Conservation (phyloP, 2,329 filamentous ascomycete genomes). For the Ceratocystis harringtonii region DNA sequence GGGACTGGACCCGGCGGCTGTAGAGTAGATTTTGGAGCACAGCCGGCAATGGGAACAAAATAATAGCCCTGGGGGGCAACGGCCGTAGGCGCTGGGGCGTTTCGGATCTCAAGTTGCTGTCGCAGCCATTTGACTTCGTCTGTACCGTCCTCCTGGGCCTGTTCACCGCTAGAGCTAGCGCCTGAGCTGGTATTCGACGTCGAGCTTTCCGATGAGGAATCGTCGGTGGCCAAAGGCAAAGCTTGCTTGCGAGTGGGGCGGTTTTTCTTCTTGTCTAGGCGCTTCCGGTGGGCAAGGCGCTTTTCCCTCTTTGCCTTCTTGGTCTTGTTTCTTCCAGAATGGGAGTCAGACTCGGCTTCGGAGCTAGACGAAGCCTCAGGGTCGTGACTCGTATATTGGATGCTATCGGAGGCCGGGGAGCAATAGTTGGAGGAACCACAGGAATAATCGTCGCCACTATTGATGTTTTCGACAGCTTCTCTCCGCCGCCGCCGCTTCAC, state of each 20-base stretch:
- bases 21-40: too few species aligned
- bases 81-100: too few species aligned
- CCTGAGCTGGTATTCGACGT: not conserved
- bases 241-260: not conserved
- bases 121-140: not conserved
- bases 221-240: not conserved
- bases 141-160: too few species aligned
- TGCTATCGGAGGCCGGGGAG: not conserved
- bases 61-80: too few species aligned
- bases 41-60: too few species aligned
- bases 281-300: not conserved
- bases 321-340: not conserved
- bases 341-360: not conserved
- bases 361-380: not conserved
- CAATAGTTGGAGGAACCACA: not conserved
- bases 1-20: too few species aligned
- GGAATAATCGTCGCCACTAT: not conserved
- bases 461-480: not conserved
- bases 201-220: not conserved
- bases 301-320: not conserved
- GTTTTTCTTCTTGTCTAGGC: not conserved
- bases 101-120: not conserved
- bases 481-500: not conserved
- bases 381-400: not conserved
- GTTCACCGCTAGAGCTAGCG: not conserved